Evolutionary conservation across 192 early-diverging fungal species (phyloP), one percentile per base, ranked within the genome.

Genomic region (Entomortierella parvispora): DNA sequence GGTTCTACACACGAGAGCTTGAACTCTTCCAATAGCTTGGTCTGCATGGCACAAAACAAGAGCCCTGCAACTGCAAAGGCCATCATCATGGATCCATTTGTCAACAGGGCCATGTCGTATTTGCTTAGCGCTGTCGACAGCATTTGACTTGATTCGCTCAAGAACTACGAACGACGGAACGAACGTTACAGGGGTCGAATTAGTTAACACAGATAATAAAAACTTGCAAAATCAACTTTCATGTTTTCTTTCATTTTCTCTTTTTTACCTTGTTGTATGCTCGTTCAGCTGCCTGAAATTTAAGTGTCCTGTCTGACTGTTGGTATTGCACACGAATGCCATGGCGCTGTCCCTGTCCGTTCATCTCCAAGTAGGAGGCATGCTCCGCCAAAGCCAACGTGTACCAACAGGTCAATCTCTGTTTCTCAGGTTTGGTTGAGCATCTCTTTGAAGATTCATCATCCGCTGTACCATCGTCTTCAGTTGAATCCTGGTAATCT

Each of bases 91-190:
- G 78, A 75, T 22, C 81, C 81, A 15, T 69, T 65, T 5, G 61
- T 75, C 65, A 82, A 51, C 18, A 74, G 47, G 7, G 55, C 44
- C 68, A 79, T 68, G 33, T 78, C 69, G 53, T 82, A 82, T 37
- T 82, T 77, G 62, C 80, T 77, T 25, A 71, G 60, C 0, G 69
- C 69, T 3, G 80, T 71, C 17, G 80, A 78, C 8, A 82, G 47
- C 65, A 62, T 62, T 3, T 63, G 71, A 15, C 69, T 82, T 25
- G 80, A 20, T 10, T 82, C 74, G 6, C 47, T 48, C 5, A 82
- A 59, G 31, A 82, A 82, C 80, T 82, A 56, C 4, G 15, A 42
- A 52, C 8, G n/a, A n/a, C n/a, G n/a, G n/a, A n/a, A n/a, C n/a
- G n/a, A n/a, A n/a, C n/a, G n/a, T n/a, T n/a, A n/a, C n/a, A n/a